A percentile compares a stretch with the other conserved stretches of the same genome.
phyloP scores from a whole-genome alignment of 2,329 filamentous ascomycete genomes.

The Pseudocercospora macadamiae region DNA sequence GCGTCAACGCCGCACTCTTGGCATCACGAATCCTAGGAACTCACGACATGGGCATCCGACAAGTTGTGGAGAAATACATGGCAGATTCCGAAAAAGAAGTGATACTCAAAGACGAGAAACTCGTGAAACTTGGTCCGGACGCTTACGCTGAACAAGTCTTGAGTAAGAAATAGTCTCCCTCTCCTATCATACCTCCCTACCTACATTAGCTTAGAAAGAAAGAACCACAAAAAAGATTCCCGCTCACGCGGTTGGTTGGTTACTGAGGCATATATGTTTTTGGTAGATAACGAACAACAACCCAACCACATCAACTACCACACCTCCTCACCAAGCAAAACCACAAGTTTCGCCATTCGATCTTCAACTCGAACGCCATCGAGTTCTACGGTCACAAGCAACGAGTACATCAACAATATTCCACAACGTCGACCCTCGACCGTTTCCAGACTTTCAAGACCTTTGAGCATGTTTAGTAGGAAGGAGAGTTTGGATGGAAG shows the following conservation, averaged over 20 bases:
- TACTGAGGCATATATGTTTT: too few relatives aligned
- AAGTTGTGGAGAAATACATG: constrained; percentile 64
- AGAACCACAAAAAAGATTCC: neutral
- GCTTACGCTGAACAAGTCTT: constrained; percentile 33
- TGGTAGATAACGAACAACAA: too few relatives aligned
- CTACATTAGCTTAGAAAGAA: neutral
- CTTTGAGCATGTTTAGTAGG: neutral
- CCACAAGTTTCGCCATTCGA: too few relatives aligned
- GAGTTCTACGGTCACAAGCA: neutral
- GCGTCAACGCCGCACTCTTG: constrained; percentile 50
- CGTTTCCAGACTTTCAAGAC: neutral
- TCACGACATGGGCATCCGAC: constrained; percentile 56
- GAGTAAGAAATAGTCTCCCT: constrained; percentile 30
- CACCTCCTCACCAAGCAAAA: too few relatives aligned
- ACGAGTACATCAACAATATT: neutral
- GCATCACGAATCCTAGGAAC: constrained; percentile 49
- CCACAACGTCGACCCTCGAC: neutral
- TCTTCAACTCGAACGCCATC: neutral
- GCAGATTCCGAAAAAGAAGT: constrained; percentile 66
- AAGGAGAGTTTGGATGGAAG: constrained; percentile 2
- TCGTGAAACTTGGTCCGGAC: constrained; percentile 57
- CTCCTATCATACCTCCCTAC: neutral
- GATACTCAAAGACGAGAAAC: constrained; percentile 60
- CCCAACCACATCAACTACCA: too few relatives aligned
- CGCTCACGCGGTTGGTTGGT: too few relatives aligned